Base-by-base conservation (phyloP, 139 green algal genomes). In the Tetraselmis striata region DNA sequence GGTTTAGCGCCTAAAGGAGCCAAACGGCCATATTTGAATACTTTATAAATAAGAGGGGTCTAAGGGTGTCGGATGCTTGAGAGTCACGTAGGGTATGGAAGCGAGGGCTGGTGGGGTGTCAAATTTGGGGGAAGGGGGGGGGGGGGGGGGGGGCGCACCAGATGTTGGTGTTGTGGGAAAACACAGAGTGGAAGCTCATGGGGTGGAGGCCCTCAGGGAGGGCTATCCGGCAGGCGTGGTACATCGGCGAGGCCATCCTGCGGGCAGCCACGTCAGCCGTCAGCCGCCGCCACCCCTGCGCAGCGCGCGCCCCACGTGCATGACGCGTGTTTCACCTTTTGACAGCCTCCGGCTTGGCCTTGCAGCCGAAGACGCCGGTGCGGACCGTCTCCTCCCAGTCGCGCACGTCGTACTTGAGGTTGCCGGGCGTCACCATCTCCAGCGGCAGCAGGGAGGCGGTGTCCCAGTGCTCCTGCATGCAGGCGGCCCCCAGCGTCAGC, bases 81-180 rank as follows among this genome's bases (percentile, higher is more conserved):
- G 45, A 67, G 45, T 67, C 11, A 67, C 11, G 5, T 18, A 67
- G 45, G 45, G 45, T 67, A 18, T 5, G 5, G 45, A 18, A 67
- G 18, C 11, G 18, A 67, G 5, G 45, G 45, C 11, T 67, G 45
- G 18, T 25, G 5, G 45, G 45, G 45, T 67, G 18, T 67, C n/a
- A n/a, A n/a, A n/a, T n/a, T n/a, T n/a, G n/a, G n/a, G n/a, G n/a
- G n/a, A n/a, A n/a, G n/a, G n/a, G n/a, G n/a, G n/a, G n/a, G n/a
- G n/a, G n/a, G n/a, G n/a, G 45, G 45, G 45, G 45, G 45, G 18
- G 45, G 5, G 5, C 45, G 5, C 45, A 67, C 89, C 89, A 94
- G 0, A 95, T 28, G 80, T 95, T 94, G 30, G 90, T 94, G 85
- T 93, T 93, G 80, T 93, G 86, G 18, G 85, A 88, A 81, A 95